A percentile compares a stretch with the other conserved stretches of the same genome.
Conservation (phyloP, 139 green algal species). For the Eudorina sp. region DNA sequence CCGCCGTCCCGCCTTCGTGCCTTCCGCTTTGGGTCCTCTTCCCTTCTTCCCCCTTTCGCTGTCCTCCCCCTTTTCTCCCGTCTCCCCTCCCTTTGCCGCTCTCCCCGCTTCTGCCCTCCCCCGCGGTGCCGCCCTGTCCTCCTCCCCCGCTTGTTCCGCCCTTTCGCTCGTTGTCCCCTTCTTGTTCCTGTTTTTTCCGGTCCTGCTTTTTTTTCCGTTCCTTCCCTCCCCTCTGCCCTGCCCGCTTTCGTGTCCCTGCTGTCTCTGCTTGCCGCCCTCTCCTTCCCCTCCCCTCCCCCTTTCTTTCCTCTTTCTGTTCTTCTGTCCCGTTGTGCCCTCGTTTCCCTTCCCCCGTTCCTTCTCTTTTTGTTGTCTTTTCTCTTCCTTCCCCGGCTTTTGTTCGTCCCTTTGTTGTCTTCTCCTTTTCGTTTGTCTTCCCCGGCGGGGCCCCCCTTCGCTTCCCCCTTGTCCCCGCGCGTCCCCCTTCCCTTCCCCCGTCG, state of each 20-base stretch:
- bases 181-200: neutral
- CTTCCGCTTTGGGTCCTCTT: neutral
- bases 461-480: no score
- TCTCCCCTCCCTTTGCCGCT: neutral
- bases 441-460: no score
- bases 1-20: neutral
- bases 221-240: neutral
- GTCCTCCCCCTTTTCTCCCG: neutral
- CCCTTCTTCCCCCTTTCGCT: neutral
- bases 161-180: neutral
- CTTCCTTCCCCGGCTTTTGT: neutral
- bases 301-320: neutral
- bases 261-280: neutral
- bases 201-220: neutral
- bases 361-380: neutral
- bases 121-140: neutral
- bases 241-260: neutral
- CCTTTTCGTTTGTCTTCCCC: neutral
- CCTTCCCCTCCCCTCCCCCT: neutral
- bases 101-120: neutral
- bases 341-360: neutral
- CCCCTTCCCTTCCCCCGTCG: no score
- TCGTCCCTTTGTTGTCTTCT: neutral
- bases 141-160: neutral
- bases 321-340: neutral